These are phyloP conservation scores for Tetrapisispora fleetii DNA, from an alignment of 805 yeast species.

Conservation along the genomic window DNA sequence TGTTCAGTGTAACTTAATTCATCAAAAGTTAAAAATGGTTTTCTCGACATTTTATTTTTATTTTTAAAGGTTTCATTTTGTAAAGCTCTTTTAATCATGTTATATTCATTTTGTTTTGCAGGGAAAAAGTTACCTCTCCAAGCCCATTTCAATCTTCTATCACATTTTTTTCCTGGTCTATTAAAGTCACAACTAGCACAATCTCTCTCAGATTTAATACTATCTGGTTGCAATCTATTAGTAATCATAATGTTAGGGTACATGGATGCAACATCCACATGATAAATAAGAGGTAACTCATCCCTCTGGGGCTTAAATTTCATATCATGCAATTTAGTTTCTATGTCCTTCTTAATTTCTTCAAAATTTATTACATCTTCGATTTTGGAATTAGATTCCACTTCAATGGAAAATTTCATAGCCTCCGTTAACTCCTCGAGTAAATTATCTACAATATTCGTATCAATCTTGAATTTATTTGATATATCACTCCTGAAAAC, in stretches of 20 bases:
- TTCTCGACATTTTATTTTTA: conserved; percentile 42
- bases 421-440: conserved; percentile 65
- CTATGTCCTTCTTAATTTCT: conserved; percentile 56
- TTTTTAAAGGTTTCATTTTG: conserved; percentile 71
- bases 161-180: conserved; percentile 89
- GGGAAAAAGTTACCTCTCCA: conserved; percentile 98
- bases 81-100: conserved; percentile 76
- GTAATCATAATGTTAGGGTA: conserved; percentile 98
- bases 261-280: conserved; percentile 99
- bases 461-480: conserved; percentile 66
- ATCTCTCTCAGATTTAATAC: conserved; percentile 88
- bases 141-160: conserved; percentile 85
- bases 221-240: conserved; percentile 93
- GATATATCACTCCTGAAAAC: conserved; percentile 87
- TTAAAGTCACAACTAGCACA: conserved; percentile 98
- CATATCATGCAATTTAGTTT: conserved; percentile 44
- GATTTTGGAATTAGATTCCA: conserved; percentile 63
- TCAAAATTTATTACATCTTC: conserved; percentile 75
- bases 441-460: conserved; percentile 73
- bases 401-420: conserved; percentile 70
- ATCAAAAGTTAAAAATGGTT: conserved; percentile 56
- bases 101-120: conserved; percentile 82
- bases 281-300: conserved; percentile 85
- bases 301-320: conserved; percentile 51
- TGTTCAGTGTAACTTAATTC: conserved; percentile 73